Conservation (phyloP, 1,284 basidiomycete species). For the Cerioporus squamosus region DNA sequence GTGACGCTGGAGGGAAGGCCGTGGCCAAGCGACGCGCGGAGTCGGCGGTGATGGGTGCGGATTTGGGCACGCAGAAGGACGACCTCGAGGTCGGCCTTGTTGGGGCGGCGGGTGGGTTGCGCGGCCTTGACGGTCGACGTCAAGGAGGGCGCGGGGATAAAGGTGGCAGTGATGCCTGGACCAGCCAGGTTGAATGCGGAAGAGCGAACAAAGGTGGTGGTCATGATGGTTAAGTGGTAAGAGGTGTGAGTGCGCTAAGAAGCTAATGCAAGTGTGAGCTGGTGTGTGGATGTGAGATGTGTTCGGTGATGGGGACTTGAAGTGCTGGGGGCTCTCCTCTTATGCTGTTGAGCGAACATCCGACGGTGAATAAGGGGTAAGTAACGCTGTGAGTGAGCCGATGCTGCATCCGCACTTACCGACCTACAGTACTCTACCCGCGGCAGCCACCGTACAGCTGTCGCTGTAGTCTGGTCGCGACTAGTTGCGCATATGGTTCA, state of each 20-base stretch:
- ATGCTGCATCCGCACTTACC: too few relatives aligned
- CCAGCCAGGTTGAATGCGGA: constrained; percentile 18
- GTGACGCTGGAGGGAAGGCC: neutral
- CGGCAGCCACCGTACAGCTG: too few relatives aligned
- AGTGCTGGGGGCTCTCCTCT: neutral
- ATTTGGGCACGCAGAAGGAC: constrained; percentile 19
- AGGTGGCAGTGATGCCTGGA: constrained; percentile 5
- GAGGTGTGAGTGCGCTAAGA: too few relatives aligned
- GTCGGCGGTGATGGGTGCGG: constrained; percentile 21
- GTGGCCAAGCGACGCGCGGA: constrained; percentile 7
- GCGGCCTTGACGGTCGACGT: neutral
- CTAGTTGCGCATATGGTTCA: neutral
- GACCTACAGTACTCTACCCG: too few relatives aligned
- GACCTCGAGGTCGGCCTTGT: constrained; percentile 24
- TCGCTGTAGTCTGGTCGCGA: too few relatives aligned
- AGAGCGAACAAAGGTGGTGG: constrained; percentile 1
- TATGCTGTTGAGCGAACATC: neutral
- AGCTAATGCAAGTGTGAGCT: neutral
- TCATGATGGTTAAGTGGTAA: neutral
- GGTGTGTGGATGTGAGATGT: constrained; percentile 1
- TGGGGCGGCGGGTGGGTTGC: constrained; percentile 18
- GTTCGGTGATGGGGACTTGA: constrained; percentile 3
- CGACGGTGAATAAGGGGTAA: neutral
- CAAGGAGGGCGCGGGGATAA: neutral
- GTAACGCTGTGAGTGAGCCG: too few relatives aligned